Evolutionary conservation across 192 early-diverging fungal species (phyloP), one percentile per base, ranked within the genome.

Genomic region (Endogone sp.): DNA sequence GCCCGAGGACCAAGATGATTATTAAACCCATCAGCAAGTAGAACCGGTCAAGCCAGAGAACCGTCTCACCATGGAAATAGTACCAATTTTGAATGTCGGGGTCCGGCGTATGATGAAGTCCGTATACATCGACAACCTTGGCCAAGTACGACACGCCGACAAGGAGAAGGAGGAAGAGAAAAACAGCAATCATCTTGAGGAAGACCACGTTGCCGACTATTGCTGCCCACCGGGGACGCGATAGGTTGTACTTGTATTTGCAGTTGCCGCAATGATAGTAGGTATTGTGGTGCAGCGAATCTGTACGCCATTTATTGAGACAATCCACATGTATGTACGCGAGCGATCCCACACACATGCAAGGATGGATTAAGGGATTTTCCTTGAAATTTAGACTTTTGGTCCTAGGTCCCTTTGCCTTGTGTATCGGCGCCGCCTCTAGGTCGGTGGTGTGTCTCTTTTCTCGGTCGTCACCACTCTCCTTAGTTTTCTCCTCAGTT

Each of bases 341-440:
- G 9, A 60, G 6, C 24, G 59, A 60, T 26, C 59, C 59, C 8
- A 10, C 27, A 21, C 59, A 60, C 22, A 6, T 6, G 27, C 59
- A 60, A 10, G 59, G 59, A 22, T 60, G 59, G 59, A 60, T 60
- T 21, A 60, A 22, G 6, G 59, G 59, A 21, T 60, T 60, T 22
- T 60, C 16, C 37, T 16, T 49, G 37, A n/a, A n/a, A n/a, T n/a
- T n/a, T n/a, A n/a, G n/a, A n/a, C n/a, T n/a, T n/a, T n/a, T n/a
- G n/a, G n/a, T n/a, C n/a, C n/a, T n/a, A n/a, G n/a, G n/a, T n/a
- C n/a, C n/a, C n/a, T n/a, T n/a, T n/a, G n/a, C n/a, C n/a, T n/a
- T n/a, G n/a, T n/a, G n/a, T n/a, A n/a, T n/a, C n/a, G n/a, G n/a
- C n/a, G n/a, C n/a, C n/a, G n/a, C n/a, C n/a, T n/a, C n/a, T n/a